Conservation (phyloP, 371 early-diverging fungal species). For the Lichtheimia hyalospora region DNA sequence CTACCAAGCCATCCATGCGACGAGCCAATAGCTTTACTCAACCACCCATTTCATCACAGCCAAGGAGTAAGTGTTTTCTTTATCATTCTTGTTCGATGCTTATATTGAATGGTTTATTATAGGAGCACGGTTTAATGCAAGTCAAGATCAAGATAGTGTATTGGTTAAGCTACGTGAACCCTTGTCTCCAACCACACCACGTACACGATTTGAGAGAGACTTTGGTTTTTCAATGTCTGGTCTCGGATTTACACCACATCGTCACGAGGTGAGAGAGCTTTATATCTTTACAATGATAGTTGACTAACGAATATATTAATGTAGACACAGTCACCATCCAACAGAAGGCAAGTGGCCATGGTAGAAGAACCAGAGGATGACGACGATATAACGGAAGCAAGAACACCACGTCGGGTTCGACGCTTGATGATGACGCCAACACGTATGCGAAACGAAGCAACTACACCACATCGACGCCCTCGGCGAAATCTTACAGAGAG, state of each 20-base stretch:
- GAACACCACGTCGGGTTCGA: constrained; percentile 5
- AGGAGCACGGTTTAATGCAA: background rate
- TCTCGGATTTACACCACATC: constrained; percentile 8
- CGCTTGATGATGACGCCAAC: constrained; percentile 9
- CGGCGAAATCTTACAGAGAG: constrained; percentile 2
- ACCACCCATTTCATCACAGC: background rate
- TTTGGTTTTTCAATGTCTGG: constrained; percentile 7
- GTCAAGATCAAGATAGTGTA: constrained; percentile 7
- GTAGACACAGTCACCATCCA: background rate
- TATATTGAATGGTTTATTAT: background rate
- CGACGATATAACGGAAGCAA: background rate
- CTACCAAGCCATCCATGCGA: constrained; percentile 5
- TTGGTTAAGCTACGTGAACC: constrained; percentile 6
- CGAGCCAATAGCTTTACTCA: constrained; percentile 6
- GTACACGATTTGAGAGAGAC: constrained; percentile 6
- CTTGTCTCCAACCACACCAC: constrained; percentile 8
- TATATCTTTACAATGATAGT: background rate
- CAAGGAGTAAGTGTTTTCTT: background rate
- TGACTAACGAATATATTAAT: background rate
- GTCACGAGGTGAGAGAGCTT: background rate
- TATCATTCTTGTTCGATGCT: background rate
- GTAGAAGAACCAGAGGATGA: background rate
- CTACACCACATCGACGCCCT: constrained; percentile 5
- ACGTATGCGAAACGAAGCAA: background rate
- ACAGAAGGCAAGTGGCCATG: background rate